A percentile compares a stretch with the other conserved stretches of the same genome.
Evolutionary conservation across 2,329 filamentous ascomycete species (phyloP).

Genomic region (Cordyceps cateniannulata): DNA sequence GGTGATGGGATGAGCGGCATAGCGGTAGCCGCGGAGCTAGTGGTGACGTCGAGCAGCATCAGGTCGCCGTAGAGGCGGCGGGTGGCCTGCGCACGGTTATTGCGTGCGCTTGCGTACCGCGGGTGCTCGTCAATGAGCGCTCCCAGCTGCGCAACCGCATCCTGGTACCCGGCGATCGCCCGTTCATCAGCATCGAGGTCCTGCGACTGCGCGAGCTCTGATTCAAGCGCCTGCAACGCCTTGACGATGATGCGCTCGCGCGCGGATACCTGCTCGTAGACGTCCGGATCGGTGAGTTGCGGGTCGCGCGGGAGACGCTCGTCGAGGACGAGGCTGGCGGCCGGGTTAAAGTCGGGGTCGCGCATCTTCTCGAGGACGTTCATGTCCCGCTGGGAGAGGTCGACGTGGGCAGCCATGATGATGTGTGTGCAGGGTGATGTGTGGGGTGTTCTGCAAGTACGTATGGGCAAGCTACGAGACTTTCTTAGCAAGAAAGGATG

Average conservation of each 20-base stretch:
- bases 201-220: constrained; percentile 40
- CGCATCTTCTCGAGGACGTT: constrained; percentile 61
- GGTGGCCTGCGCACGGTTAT: constrained; percentile 66
- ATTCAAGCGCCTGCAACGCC: constrained; percentile 48
- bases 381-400: constrained; percentile 52
- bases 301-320: constrained; percentile 50
- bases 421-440: background rate
- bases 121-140: constrained; percentile 52
- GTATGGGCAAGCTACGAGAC: background rate
- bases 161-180: constrained; percentile 38
- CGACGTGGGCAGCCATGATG: constrained; percentile 38
- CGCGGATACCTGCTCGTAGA: constrained; percentile 45
- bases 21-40: constrained; percentile 27
- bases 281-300: constrained; percentile 41
- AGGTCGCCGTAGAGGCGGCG: constrained; percentile 57
- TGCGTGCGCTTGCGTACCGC: constrained; percentile 63
- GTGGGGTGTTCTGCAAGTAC: background rate
- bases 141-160: constrained; percentile 43
- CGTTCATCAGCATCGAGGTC: constrained; percentile 28
- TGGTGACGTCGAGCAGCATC: constrained; percentile 40
- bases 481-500: background rate
- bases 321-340: constrained; percentile 48
- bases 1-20: constrained; percentile 35
- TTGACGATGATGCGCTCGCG: constrained; percentile 48
- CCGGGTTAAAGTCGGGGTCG: constrained; percentile 57